Base-by-base conservation (phyloP, 345 rosid species). In the Salix dunnii region DNA sequence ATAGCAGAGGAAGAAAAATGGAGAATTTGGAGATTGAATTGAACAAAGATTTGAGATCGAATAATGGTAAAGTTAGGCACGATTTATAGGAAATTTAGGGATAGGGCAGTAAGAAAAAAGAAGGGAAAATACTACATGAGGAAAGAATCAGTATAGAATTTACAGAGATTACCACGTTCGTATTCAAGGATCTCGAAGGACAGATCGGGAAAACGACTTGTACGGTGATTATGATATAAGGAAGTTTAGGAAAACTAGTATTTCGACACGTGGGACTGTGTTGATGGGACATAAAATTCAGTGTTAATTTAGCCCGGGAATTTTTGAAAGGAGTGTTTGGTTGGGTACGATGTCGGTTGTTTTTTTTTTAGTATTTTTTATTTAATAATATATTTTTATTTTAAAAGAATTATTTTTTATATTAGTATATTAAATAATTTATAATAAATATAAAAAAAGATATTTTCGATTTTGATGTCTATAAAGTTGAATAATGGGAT, bases 141-240 rank as follows among this genome's bases (percentile, higher is more conserved):
- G 73, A 25, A n/a, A 60, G 80, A 16, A 73, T 66, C 67, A 18
- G 27, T 0, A 1, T 7, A 48, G 64, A 13, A 80, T 65, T 86
- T 77, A 86, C 87, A 60, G 7, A 35, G 63, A 38, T 58, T 78
- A 74, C 80, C 84, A 78, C n/a, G 31, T 11, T 14, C 1, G 28
- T 71, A 78, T 63, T 73, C 64, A 8, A 46, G 81, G 60, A 71
- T 72, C 71, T 3, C 18, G 1, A 33, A 58, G 55, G 75, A 77
- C 62, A 49, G 51, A 62, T 30, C 68, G 8, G 72, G 72, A 67
- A 75, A 51, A 31, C 18, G 25, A 17, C n/a, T 21, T 74, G 67
- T 43, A 38, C 7, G 7, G 35, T 25, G 30, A 25, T 16, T 6
- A n/a, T 62, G 35, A 67, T 74, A 79, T 18, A 42, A 76, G 31